Conservation (phyloP, 495 filamentous ascomycete species). For the Neurospora sp. region DNA sequence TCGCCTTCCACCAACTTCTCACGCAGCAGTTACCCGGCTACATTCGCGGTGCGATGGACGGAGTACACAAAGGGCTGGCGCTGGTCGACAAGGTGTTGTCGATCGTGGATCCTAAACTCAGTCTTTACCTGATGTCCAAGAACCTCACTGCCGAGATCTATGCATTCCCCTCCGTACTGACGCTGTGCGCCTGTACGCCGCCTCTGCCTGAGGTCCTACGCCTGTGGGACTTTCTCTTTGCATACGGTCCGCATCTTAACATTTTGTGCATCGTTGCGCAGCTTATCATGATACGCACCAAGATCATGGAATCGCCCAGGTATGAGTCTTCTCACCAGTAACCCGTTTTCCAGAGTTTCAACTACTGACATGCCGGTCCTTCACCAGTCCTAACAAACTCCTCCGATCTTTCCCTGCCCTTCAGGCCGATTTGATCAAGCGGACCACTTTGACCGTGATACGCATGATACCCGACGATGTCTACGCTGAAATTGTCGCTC, state of each 20-base stretch:
- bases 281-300: conserved; percentile 75
- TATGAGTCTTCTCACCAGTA: conserved; percentile 27
- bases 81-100: conserved; percentile 85
- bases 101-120: conserved; percentile 84
- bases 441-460: conserved; percentile 66
- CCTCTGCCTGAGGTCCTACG: conserved; percentile 87
- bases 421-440: conserved; percentile 70
- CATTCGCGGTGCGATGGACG: conserved; percentile 92
- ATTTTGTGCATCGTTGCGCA: conserved; percentile 97
- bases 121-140: conserved; percentile 70
- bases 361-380: conserved; percentile 8
- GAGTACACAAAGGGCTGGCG: conserved; percentile 82
- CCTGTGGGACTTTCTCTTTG: conserved; percentile 97
- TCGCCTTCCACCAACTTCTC: conserved; percentile 80
- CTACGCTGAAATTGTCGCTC: conserved; percentile 77
- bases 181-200: conserved; percentile 92
- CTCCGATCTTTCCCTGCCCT: conserved; percentile 82
- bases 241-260: conserved; percentile 89
- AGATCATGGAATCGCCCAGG: conserved; percentile 74
- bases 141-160: conserved; percentile 87
- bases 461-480: conserved; percentile 80
- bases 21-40: conserved; percentile 88
- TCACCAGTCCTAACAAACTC: conserved; percentile 73
- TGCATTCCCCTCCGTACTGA: conserved; percentile 94
- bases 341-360: not conserved